phyloP scores from a whole-genome alignment of 140 eudicot genomes.

The Flaveria floridana region DNA sequence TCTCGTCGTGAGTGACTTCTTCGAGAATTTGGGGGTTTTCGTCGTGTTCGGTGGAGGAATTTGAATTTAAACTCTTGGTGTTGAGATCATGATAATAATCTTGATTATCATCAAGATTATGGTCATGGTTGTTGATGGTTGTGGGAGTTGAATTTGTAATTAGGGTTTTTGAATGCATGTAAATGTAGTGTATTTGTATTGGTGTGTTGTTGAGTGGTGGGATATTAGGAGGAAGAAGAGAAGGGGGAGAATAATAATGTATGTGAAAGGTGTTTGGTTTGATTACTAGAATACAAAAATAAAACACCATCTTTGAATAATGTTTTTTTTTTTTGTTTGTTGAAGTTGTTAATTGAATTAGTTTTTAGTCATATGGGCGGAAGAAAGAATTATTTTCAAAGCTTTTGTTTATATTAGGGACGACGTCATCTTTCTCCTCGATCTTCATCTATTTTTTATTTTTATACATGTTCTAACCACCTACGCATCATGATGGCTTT shows the following conservation, averaged over 20 bases:
- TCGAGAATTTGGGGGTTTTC: slow-evolving; percentile 13
- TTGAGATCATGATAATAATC: background rate
- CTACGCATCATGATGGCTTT: too few relatives aligned
- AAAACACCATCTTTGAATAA: background rate
- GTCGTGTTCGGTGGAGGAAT: slow-evolving; percentile 5
- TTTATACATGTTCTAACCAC: too few relatives aligned
- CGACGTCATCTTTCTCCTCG: too few relatives aligned
- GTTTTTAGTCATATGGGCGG: too few relatives aligned
- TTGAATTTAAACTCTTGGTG: background rate
- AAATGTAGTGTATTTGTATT: slow-evolving; percentile 3
- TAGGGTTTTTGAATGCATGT: slow-evolving; percentile 38
- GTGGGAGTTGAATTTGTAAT: slow-evolving; percentile 18
- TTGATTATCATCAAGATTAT: background rate
- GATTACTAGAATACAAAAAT: slow-evolving; percentile 21
- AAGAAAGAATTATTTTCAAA: too few relatives aligned
- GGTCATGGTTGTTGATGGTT: background rate
- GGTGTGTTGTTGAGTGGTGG: background rate
- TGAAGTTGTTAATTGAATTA: too few relatives aligned
- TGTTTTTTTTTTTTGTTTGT: background rate
- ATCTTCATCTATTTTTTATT: too few relatives aligned
- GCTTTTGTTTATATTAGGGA: too few relatives aligned
- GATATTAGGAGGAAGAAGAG: background rate
- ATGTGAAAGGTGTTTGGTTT: slow-evolving; percentile 21
- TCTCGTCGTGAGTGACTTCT: slow-evolving; percentile 4
- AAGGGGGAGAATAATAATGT: slow-evolving; percentile 8